Base-by-base conservation (phyloP, 2,329 filamentous ascomycete genomes). In the Graphilbum fragrans region DNA sequence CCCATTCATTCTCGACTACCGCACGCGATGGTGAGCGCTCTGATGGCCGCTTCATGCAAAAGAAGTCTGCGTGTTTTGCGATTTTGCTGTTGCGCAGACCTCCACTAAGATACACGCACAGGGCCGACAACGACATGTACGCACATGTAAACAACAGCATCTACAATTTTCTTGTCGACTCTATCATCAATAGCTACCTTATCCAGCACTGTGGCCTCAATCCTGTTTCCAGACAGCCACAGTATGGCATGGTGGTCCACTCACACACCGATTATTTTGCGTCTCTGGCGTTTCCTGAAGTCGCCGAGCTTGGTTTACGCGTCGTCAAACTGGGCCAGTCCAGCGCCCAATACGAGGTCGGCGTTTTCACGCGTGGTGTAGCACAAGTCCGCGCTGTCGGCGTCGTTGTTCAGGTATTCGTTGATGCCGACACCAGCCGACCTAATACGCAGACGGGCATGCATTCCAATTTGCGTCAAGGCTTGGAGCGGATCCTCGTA, bases 121-220 rank as follows among this genome's bases (percentile, higher is more conserved):
- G 86, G 86, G 80, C 77, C 58, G 87, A 94, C 61, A 94, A 94
- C 57, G 87, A 94, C 64, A 92, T 93, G 84, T 94, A 92, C 60
- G 73, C 85, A 46, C 90, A 96, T 58, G 77, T 94, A 69, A 94
- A 94, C 64, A 94, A 94, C 57, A 83, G 80, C 33, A 72, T 92
- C 41, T 94, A 94, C 61, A 84, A 84, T 53, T 81, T 83, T 47
- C 70, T 93, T 71, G 80, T 94, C 59, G 90, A 96, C 64, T 88
- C 85, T 1, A 76, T 94, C 44, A 78, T 94, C 57, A 96, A 95
- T 60, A 73, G 81, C 38, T 96, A 92, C 59, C 74, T 96, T 17
- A 86, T 94, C 47, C 69, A 80, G 39, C 69, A 84, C 53, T 93
- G 86, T 59, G 73, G 73, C 12, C 74, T 93, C 40, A 63, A 82